A percentile compares a stretch with the other conserved stretches of the same genome.
These are phyloP conservation scores for Trichosporon ovoides DNA, from an alignment of 1,284 basidiomycete species.

Conservation along the genomic window DNA sequence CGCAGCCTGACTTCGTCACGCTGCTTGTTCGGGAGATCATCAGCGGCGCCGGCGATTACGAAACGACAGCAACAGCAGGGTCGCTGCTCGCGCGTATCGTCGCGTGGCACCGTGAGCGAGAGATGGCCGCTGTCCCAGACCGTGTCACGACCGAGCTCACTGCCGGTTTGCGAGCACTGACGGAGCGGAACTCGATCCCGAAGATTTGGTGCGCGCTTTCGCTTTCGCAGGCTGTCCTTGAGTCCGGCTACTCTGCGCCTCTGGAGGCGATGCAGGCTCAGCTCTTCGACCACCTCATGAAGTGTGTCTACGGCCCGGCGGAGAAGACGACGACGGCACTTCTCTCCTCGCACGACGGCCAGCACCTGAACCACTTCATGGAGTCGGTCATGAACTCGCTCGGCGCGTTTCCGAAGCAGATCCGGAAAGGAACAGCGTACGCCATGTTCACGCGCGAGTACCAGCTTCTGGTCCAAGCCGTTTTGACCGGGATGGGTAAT, in stretches of 20 bases:
- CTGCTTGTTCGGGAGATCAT: conserved; percentile 1
- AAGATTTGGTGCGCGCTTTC: conserved; percentile 1
- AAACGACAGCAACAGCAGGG: background rate
- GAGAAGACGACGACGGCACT: conserved; percentile 1
- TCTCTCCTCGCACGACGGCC: background rate
- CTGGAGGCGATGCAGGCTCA: background rate
- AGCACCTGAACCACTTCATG: conserved; percentile 4
- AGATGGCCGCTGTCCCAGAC: conserved; percentile 2
- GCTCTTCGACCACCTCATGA: conserved; percentile 3
- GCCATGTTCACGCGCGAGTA: conserved; percentile 4
- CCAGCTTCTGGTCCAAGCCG: background rate
- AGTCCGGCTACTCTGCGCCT: background rate
- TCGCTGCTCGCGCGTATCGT: background rate
- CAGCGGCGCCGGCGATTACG: background rate
- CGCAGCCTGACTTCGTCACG: background rate
- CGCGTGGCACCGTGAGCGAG: background rate
- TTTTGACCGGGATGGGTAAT: background rate
- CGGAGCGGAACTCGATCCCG: conserved; percentile 3
- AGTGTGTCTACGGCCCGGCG: background rate
- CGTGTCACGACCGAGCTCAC: background rate
- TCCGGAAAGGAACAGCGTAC: conserved; percentile 1
- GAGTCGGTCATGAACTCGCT: conserved; percentile 5
- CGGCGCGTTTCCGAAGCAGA: background rate
- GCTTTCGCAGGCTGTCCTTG: background rate
- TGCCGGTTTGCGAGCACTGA: background rate